Percentiles rank a stretch among this genome's conserved stretches.
Conservation (phyloP, 495 filamentous ascomycete species). For the Pseudoneurospora amorphoporcata region DNA sequence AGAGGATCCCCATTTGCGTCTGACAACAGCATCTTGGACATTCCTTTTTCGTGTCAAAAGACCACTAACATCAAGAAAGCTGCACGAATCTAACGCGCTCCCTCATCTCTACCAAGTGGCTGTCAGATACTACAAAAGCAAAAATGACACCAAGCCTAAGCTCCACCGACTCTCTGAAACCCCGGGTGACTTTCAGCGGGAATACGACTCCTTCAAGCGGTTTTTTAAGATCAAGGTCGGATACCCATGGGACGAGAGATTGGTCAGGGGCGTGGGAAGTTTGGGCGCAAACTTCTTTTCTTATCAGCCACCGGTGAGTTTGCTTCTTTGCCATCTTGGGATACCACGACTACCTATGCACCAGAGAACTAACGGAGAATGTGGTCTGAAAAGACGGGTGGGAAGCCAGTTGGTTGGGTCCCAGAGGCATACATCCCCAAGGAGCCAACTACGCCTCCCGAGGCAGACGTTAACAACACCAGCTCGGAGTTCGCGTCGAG, state of each 20-base stretch:
- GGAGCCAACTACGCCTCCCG: not conserved
- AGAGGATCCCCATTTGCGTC: not conserved
- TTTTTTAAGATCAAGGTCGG: constrained; percentile 50
- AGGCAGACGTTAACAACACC: not conserved
- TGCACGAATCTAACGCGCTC: constrained; percentile 37
- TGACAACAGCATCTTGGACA: not conserved
- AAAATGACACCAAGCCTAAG: constrained; percentile 14
- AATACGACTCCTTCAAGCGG: constrained; percentile 37
- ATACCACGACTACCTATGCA: not conserved
- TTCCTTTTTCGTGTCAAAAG: not conserved
- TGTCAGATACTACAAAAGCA: constrained; percentile 25
- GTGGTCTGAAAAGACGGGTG: constrained; percentile 16
- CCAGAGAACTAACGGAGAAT: too few relatives aligned
- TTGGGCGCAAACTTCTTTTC: constrained; percentile 10
- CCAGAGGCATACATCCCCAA: constrained; percentile 3
- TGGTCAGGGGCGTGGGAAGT: constrained; percentile 10
- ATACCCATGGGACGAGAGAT: constrained; percentile 44
- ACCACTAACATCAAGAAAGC: constrained; percentile 14
- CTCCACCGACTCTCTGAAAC: constrained; percentile 17
- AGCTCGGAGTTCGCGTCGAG: not conserved
- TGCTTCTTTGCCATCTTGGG: not conserved
- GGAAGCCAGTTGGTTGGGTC: constrained; percentile 26
- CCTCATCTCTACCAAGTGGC: constrained; percentile 33
- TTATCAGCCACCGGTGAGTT: constrained; percentile 31
- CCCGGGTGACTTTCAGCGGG: constrained; percentile 17